Base-by-base conservation (phyloP, 1,284 basidiomycete species). In the Tilletia walkeri region DNA sequence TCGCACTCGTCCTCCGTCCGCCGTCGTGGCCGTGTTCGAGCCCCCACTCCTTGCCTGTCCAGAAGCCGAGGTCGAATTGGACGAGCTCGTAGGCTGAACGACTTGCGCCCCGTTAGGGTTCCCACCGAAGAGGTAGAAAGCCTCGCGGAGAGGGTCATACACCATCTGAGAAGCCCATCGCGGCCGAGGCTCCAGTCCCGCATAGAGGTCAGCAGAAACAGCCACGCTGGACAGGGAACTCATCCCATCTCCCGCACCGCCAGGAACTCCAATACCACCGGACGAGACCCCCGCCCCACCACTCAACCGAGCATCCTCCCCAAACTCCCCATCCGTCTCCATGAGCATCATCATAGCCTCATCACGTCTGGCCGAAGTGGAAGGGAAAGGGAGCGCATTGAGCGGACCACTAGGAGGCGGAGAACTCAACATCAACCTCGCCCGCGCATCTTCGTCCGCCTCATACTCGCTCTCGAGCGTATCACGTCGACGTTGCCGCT, bases 71-170 rank as follows among this genome's bases (percentile, higher is more conserved):
- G 24, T 30, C 24, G 24, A 30, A 1, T 18, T 10, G 53, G 56
- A 16, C 24, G 56, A 34, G 24, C 24, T 16, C 14, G n/a, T 18
- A 70, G 3, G 72, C 66, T 34, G n/a, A 4, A 9, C 63, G 18
- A 24, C 47, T 6, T 67, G 49, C 0, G 67, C 65, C 14, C 78
- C 77, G 34, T 70, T 72, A 0, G 84, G 82, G 38, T 84, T 83
- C 7, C 84, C 84, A 3, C 84, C 84, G 66, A 84, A 82, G 65
- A 85, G 65, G 71, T 83, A 84, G 69, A 81, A 83, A 48, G 78
- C 76, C 47, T 77, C 72, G 12, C 72, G 67, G 39, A 78, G 73
- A 7, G 79, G 79, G 67, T 85, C 84, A 50, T 80, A 84, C 0
- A 84, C 79, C 66, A 84, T 74, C 76, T 84, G 78, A 0, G 72